Percentiles rank a stretch among this genome's conserved stretches.
Conservation (phyloP, 768 basidiomycete species). For the Lentinus brumalis region DNA sequence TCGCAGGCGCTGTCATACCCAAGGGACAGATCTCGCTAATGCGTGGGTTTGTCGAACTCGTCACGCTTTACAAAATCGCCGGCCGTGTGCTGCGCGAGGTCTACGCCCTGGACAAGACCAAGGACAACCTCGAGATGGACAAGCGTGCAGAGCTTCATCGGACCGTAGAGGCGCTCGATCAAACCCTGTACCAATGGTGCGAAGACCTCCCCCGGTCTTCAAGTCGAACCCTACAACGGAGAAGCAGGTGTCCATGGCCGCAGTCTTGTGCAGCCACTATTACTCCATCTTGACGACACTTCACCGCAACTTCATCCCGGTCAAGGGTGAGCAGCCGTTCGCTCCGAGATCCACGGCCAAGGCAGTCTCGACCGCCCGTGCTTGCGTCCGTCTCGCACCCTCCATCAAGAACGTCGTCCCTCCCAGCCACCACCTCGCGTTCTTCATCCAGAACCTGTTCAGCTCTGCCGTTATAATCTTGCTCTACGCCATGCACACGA, state of each 20-base stretch:
- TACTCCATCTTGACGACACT: constrained; percentile 86
- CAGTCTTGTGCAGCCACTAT: constrained; percentile 85
- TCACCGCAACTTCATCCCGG: constrained; percentile 85
- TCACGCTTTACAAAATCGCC: constrained; percentile 80
- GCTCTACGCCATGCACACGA: constrained; percentile 82
- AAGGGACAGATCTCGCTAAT: constrained; percentile 69
- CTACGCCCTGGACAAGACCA: constrained; percentile 78
- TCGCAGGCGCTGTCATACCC: constrained; percentile 59
- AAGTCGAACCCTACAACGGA: constrained; percentile 73
- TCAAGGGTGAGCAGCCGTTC: constrained; percentile 69
- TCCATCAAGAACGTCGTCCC: constrained; percentile 85
- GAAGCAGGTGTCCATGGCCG: constrained; percentile 83
- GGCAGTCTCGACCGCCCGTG: constrained; percentile 82
- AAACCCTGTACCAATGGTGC: constrained; percentile 80
- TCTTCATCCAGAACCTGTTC: constrained; percentile 89
- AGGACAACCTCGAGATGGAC: constrained; percentile 71
- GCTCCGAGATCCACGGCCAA: constrained; percentile 75
- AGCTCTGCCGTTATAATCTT: constrained; percentile 86
- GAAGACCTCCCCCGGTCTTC: constrained; percentile 72
- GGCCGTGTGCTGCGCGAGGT: constrained; percentile 82
- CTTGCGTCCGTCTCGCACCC: constrained; percentile 82
- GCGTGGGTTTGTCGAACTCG: constrained; percentile 78
- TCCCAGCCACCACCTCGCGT: constrained; percentile 83
- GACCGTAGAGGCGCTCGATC: constrained; percentile 77
- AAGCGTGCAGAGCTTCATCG: constrained; percentile 75